Base-by-base conservation (phyloP, 352 stramenopile species). In the Blastocystis sp. region DNA sequence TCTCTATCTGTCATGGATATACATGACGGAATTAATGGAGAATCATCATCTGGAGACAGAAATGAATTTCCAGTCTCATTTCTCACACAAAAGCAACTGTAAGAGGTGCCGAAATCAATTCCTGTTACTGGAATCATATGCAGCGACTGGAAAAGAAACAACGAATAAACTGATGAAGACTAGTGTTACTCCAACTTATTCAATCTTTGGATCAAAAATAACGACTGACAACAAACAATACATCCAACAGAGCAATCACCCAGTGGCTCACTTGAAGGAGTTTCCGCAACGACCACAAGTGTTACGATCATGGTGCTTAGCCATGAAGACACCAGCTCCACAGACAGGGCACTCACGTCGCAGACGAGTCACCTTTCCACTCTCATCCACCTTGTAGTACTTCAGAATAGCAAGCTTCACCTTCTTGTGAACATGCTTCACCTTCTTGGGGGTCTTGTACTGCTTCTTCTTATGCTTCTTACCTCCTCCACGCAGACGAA, bases 391-490 rank as follows among this genome's bases (percentile, higher is more conserved):
- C 91, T 96, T 96, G 93, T 97, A 97, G 92, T 93, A 99, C 93
- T 97, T 97, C 66, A 97, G 93, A 88, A 95, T 93, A 46, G 95
- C 95, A 59, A 98, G 93, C 93, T 98, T 98, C 87, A 97, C 93
- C 90, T 95, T 96, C 90, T 95, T 94, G 92, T 96, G 93, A 91
- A 96, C 95, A 93, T 96, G 93, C 90, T 95, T 95, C 86, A 95
- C 95, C 94, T 98, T 98, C 95, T 99, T 99, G 87, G 96, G 96
- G 93, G 98, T 98, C 90, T 94, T 98, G 94, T 98, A 99, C 88
- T 94, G 92, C 94, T 98, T 98, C 94, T 98, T 98, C 93, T 98
- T 98, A 88, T 95, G 94, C 94, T 98, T 98, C 94, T 98, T 98
- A 90, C 94, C 95, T 63, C 93, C 92, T 92, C 94, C 94, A 88